Base-by-base conservation (phyloP, 805 yeast species). In the Grigorovia jiainica region DNA sequence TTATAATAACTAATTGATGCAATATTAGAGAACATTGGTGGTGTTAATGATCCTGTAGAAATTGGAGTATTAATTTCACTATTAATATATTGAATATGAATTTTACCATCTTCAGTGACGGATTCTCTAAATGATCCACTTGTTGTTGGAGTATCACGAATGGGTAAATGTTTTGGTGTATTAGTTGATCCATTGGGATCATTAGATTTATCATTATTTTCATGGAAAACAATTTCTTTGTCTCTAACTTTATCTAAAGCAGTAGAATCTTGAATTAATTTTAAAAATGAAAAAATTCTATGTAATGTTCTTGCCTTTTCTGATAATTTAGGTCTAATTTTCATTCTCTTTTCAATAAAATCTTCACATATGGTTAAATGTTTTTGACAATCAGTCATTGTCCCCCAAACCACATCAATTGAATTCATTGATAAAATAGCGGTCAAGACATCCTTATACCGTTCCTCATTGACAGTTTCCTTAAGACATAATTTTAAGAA, bases 381-480 rank as follows among this genome's bases (percentile, higher is more conserved):
- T 44, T 78, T 72, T 47, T 76, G 78, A 54, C 95, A 85, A 50
- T 83, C 92, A 42, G 82, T 79, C 89, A 84, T 83, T 1, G 90
- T 78, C 3, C 95, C 95, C 86, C 94, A 82, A 13, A 85, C 89
- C 40, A 85, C 79, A 63, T 87, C 95, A 40, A 87, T 83, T 6
- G 89, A 79, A 38, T 81, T 85, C 95, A 86, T 84, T 2, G 92
- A 79, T 58, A 87, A 69, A 18, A 84, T 79, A 1, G 95, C 92
- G 39, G 86, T 82, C 21, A 87, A 59, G 4, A 85, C 83, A 55
- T 86, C 95, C 55, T 87, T 86, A 59, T 87, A 86, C 57, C 82
- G 82, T 53, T 82, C 85, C 42, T 46, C 64, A 50, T 66, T 69
- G 44, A 67, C 71, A 54, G 69, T 78, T 58, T 54, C 73, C 46